Base-by-base conservation (phyloP, 2,329 filamentous ascomycete genomes). In the Pseudophaeomoniella oleicola region DNA sequence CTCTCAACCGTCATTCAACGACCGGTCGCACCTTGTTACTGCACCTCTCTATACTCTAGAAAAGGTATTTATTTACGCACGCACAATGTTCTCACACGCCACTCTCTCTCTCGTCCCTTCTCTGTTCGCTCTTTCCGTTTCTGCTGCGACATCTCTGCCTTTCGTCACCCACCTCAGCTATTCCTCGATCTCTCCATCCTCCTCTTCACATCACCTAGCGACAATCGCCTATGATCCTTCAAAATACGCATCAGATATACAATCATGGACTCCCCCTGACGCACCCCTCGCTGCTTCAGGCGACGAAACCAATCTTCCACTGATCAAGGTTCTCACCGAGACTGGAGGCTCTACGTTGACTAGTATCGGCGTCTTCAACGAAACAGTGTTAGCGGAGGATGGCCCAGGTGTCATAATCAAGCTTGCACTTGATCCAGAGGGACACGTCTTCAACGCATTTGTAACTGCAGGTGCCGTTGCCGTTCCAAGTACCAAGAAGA, bases 151-250 rank as follows among this genome's bases (percentile, higher is more conserved):
- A 9, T n/a, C 22, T 27, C n/a, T 27, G n/a, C 22, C 22, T 27
- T 27, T 27, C n/a, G n/a, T 27, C 22, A 27, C 22, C 9, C 22
- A 27, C n/a, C 22, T 27, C 22, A 27, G 22, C 22, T 27, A 27
- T 27, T 27, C 22, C 6, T n/a, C 22, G 22, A n/a, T 27, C 6
- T 27, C 22, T n/a, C 9, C 6, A 6, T 27, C 22, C n/a, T 27
- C 22, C 6, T 9, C 6, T 27, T n/a, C 22, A 27, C 22, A 27
- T 6, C 22, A 6, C 4, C 52, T 65, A 30, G 60, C 58, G 16
- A 56, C 52, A 38, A 46, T 64, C 40, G 52, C 56, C 34, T 64
- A 64, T 41, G 55, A 63, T 39, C 54, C 58, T 4, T 39, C 45
- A 11, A 54, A 56, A 4, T 46, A 55, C 29, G 51, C 52, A 16